Evolutionary conservation across 306 rosid genomes (phyloP), one percentile per base, ranked within the genome.

Genomic region (Trifolium repens): DNA sequence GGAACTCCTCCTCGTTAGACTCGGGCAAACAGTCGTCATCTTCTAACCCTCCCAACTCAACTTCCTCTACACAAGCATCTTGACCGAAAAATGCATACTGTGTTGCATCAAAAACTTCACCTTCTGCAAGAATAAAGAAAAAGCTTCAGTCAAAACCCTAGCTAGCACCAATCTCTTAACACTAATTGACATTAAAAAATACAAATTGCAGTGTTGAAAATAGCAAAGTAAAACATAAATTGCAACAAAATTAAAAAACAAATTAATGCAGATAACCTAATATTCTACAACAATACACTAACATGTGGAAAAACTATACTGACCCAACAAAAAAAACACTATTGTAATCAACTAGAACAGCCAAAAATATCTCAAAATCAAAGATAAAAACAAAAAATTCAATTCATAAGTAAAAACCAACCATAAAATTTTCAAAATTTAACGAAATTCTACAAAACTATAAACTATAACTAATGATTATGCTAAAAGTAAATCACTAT

Each of bases 1-100:
- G 81, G 84, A 94, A 91, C 81, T 92, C 98, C 82, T 93, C 98
- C 78, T 89, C 97, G 11, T 89, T 94, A 55, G 79, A 59, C 75
- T 79, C 96, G 54, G 82, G 87, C 59, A 80, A 64, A 47, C 16
- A 7, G 32, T 72, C 87, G 19, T 77, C 88, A 0, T 88, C 97
- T 35, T 96, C 98, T 78, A 96, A 78, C 19, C 99, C 97, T 37
- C 99, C 98, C 78, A 94, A 75, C 80, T 93, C 98, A 82, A 93
- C 88, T 83, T 91, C 98, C 50, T 87, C 89, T 24, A 85, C 84
- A 17, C 69, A 85, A n/a, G 78, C 86, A 74, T 91, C 90, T 77
- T 88, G 82, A 39, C 98, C 96, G 34, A 93, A 93, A 77, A 93
- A 93, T 52, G 96, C 98, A 78, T 93, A 93, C 67, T 88, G 98